These are phyloP conservation scores for Cladophialophora yegresii DNA, from an alignment of 2,329 filamentous ascomycete species.

Conservation along the genomic window DNA sequence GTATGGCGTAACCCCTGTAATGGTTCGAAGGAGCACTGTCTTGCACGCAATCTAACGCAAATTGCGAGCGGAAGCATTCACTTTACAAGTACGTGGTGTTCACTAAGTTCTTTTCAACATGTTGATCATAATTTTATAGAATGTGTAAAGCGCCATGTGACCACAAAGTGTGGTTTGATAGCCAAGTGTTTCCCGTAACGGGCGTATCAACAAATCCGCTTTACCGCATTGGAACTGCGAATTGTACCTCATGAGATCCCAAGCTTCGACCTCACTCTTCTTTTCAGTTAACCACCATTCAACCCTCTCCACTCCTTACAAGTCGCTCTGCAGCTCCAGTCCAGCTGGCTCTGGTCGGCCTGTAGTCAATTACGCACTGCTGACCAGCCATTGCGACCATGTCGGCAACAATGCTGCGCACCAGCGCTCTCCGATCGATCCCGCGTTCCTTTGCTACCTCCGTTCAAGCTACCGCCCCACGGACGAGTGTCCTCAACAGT, in stretches of 20 bases:
- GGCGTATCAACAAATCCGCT: constrained; percentile 7
- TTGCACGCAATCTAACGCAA: no score
- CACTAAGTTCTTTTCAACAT: no score
- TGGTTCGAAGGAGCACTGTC: no score
- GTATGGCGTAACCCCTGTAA: no score
- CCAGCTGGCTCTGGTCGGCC: constrained; percentile 31
- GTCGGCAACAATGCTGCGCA: constrained; percentile 50
- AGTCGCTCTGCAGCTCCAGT: constrained; percentile 28
- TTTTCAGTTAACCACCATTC: constrained; percentile 14
- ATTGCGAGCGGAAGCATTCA: no score
- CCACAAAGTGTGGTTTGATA: no score
- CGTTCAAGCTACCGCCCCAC: constrained; percentile 31
- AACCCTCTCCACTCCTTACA: constrained; percentile 32
- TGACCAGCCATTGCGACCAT: constrained; percentile 38
- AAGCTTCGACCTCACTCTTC: constrained; percentile 20
- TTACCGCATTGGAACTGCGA: constrained; percentile 12
- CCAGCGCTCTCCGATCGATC: constrained; percentile 48
- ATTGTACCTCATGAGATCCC: constrained; percentile 8
- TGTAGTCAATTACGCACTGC: constrained; percentile 26
- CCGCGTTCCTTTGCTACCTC: constrained; percentile 48
- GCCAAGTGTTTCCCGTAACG: constrained; percentile 4
- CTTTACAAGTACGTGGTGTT: no score
- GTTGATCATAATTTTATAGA: no score
- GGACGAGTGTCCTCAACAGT: constrained; percentile 43
- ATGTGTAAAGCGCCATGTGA: no score